A percentile compares a stretch with the other conserved stretches of the same genome.
These are phyloP conservation scores for Hymenoscyphus scutula DNA, from an alignment of 2,329 filamentous ascomycete genomes.

Conservation along the genomic window DNA sequence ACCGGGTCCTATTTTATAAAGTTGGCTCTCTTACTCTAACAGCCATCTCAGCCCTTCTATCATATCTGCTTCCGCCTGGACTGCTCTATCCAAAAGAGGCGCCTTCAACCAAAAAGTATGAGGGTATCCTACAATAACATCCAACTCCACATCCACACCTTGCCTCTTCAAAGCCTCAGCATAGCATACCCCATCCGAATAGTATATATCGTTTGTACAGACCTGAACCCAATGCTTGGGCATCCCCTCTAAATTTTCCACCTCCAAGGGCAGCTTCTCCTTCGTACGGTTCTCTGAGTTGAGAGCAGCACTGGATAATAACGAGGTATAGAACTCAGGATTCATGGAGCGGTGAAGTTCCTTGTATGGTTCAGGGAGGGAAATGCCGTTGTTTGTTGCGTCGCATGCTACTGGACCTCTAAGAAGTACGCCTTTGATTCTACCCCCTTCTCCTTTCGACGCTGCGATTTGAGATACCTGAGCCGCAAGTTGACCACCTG, in stretches of 20 bases:
- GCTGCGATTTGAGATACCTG: conserved; percentile 40
- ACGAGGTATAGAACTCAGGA: conserved; percentile 37
- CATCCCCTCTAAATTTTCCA: conserved; percentile 31
- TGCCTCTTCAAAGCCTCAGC: conserved; percentile 42
- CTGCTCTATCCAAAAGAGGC: conserved; percentile 41
- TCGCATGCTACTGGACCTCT: conserved; percentile 49
- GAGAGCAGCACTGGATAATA: conserved; percentile 39
- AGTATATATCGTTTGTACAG: conserved; percentile 50
- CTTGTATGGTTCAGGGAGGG: conserved; percentile 40
- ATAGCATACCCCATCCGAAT: conserved; percentile 52
- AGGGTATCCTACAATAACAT: conserved; percentile 47
- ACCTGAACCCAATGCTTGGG: conserved; percentile 48
- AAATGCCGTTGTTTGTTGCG: conserved; percentile 32
- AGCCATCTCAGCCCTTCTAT: conserved; percentile 44
- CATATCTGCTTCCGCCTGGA: conserved; percentile 44
- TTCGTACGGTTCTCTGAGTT: conserved; percentile 39
- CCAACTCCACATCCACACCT: conserved; percentile 42
- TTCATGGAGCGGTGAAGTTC: conserved; percentile 42
- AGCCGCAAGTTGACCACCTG: conserved; percentile 48
- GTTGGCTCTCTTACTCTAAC: conserved; percentile 17
- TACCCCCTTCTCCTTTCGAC: conserved; percentile 16
- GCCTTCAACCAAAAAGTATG: conserved; percentile 54
- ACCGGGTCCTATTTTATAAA: too few relatives aligned
- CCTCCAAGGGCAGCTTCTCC: conserved; percentile 42
- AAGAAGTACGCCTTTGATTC: conserved; percentile 44